These are phyloP conservation scores for Cystobasidiaceae sp. DNA, from an alignment of 1,284 basidiomycete genomes.

Conservation along the genomic window DNA sequence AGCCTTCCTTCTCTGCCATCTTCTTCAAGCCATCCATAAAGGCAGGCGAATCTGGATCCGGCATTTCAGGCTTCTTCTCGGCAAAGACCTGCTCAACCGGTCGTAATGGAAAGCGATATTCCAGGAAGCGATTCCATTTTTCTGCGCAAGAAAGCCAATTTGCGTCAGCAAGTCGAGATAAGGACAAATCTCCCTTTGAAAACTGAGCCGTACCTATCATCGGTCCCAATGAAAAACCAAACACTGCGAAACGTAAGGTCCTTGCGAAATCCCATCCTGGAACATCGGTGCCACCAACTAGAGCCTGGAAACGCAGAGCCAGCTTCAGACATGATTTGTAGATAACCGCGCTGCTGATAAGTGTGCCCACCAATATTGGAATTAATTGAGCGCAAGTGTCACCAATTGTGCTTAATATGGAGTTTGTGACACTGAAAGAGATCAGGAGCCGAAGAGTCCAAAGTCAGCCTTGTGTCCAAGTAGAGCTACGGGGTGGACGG, in stretches of 20 bases:
- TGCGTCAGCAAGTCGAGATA: no score
- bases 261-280: slow-evolving; percentile 26
- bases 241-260: slow-evolving; percentile 24
- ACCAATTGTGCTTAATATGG: slow-evolving; percentile 21
- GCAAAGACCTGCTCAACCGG: slow-evolving; percentile 19
- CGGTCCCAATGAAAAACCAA: slow-evolving; percentile 27
- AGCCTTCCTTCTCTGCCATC: slow-evolving; percentile 27
- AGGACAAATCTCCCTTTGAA: no score
- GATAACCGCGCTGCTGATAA: no score
- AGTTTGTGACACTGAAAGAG: slow-evolving; percentile 28
- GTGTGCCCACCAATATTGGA: slow-evolving; percentile 25
- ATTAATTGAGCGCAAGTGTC: slow-evolving; percentile 26
- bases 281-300: neutral
- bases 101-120: slow-evolving; percentile 27
- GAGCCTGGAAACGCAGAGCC: neutral
- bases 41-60: slow-evolving; percentile 24
- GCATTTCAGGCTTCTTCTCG: no score
- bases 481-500: no score
- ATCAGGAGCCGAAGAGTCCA: no score
- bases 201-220: slow-evolving; percentile 27
- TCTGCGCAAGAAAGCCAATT: no score
- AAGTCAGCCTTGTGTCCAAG: no score
- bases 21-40: slow-evolving; percentile 16
- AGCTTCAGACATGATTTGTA: no score
- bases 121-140: slow-evolving; percentile 32